Evolutionary conservation across 1,284 basidiomycete genomes (phyloP).

Genomic region (Boletus sp.): DNA sequence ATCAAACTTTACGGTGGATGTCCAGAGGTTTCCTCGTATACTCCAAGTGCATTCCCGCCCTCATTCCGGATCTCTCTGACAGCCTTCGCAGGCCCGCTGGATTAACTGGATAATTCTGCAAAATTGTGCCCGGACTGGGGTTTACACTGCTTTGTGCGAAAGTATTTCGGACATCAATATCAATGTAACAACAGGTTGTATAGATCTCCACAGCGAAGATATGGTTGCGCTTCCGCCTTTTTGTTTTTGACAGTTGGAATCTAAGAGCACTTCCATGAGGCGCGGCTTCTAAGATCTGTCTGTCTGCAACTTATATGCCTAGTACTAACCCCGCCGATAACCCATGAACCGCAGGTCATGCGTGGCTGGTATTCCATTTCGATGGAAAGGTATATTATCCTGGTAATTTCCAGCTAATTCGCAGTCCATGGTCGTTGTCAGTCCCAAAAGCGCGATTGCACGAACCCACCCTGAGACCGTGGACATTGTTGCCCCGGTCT

Average conservation of each 20-base stretch:
- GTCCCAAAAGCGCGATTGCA: not conserved
- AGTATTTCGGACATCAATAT: not conserved
- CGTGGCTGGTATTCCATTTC: not conserved
- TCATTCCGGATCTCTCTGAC: conserved; percentile 13
- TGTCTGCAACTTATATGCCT: not conserved
- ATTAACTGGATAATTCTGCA: conserved; percentile 3
- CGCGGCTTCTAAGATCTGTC: not conserved
- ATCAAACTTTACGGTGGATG: conserved; percentile 18
- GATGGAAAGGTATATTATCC: conserved; percentile 1
- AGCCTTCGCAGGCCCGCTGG: conserved; percentile 13
- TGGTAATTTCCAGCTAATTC: not conserved
- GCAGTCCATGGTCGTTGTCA: not conserved
- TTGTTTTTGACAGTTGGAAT: conserved; percentile 13
- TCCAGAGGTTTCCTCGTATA: conserved; percentile 6
- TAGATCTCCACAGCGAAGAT: conserved; percentile 12
- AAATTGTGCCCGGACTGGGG: not conserved
- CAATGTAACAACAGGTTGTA: conserved; percentile 5
- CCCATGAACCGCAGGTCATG: not conserved
- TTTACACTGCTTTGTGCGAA: conserved; percentile 13
- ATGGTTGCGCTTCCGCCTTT: not conserved
- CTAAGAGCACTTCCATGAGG: conserved; percentile 8
- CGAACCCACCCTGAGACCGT: not conserved
- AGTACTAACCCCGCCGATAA: not conserved
- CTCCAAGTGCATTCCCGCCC: conserved; percentile 13
- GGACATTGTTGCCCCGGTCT: not conserved